These are phyloP conservation scores for Aspergillus saccharolyticus DNA, from an alignment of 495 filamentous ascomycete species.

Conservation along the genomic window DNA sequence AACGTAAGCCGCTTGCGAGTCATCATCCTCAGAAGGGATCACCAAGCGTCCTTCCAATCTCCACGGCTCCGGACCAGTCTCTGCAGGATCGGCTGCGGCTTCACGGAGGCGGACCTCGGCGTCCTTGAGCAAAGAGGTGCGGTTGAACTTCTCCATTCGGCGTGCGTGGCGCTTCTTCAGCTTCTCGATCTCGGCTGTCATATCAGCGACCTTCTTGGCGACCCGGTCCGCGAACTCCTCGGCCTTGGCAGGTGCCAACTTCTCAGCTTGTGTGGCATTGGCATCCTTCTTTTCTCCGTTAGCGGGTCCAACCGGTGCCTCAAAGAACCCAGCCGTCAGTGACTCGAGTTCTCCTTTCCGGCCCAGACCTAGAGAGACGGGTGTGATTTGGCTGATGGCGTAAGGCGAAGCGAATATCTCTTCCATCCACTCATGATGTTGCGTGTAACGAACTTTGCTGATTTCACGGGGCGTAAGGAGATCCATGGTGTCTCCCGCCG, in stretches of 20 bases:
- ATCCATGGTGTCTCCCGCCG: conserved; percentile 81
- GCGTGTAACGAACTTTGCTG: conserved; percentile 75
- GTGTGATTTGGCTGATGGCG: conserved; percentile 73
- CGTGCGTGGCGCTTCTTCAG: conserved; percentile 74
- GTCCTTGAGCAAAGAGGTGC: conserved; percentile 55
- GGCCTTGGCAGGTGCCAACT: conserved; percentile 60
- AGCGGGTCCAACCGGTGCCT: conserved; percentile 45
- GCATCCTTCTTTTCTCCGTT: conserved; percentile 33
- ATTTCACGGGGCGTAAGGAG: conserved; percentile 82
- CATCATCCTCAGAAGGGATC: conserved; percentile 46
- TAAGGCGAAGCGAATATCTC: conserved; percentile 91
- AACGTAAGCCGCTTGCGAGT: conserved; percentile 31
- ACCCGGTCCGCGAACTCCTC: conserved; percentile 75
- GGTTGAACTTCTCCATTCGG: conserved; percentile 67
- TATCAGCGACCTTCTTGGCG: conserved; percentile 55
- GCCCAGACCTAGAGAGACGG: conserved; percentile 80
- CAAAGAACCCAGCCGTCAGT: conserved; percentile 75
- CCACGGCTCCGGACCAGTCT: conserved; percentile 54
- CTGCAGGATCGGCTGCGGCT: conserved; percentile 46
- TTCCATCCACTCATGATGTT: conserved; percentile 99
- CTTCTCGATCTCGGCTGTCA: conserved; percentile 72
- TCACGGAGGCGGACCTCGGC: conserved; percentile 55
- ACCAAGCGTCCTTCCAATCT: conserved; percentile 57
- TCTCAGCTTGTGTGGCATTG: conserved; percentile 48
- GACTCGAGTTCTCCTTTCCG: conserved; percentile 77